phyloP scores from a whole-genome alignment of 139 green algal genomes.

The Chlorella sp. region DNA sequence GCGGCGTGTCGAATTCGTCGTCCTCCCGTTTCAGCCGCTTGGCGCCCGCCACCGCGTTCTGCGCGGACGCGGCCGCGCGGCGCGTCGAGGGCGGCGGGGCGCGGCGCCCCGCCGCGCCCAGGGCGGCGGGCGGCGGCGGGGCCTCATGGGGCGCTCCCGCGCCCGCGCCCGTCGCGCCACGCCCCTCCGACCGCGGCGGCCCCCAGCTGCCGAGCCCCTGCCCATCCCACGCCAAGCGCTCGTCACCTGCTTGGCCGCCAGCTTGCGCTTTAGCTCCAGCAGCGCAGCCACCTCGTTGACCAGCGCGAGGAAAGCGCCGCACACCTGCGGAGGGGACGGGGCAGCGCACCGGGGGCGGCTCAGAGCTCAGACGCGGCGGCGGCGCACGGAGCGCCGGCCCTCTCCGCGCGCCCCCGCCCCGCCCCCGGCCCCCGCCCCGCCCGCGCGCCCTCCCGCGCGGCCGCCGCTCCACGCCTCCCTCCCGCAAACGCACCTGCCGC shows the following conservation, averaged over 20 bases:
- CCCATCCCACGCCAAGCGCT: not conserved
- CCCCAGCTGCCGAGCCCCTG: not conserved
- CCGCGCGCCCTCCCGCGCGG: too few species aligned
- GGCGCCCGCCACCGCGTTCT: constrained; percentile 23
- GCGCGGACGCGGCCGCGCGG: not conserved
- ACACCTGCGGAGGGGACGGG: constrained; percentile 31
- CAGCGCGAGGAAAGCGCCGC: constrained; percentile 67
- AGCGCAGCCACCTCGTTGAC: constrained; percentile 62
- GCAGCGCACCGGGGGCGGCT: too few species aligned
- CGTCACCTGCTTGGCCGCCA: constrained; percentile 29
- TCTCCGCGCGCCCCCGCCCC: too few species aligned
- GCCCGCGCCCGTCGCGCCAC: not conserved
- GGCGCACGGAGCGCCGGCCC: too few species aligned
- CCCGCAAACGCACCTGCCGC: too few species aligned
- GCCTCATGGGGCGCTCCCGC: not conserved
- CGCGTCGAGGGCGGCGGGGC: not conserved
- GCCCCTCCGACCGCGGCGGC: not conserved
- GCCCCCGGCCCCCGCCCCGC: too few species aligned
- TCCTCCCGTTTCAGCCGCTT: constrained; percentile 23
- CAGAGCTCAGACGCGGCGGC: too few species aligned
- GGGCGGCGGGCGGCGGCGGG: not conserved
- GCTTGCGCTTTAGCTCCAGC: constrained; percentile 55
- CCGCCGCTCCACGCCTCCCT: too few species aligned
- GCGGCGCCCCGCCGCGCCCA: not conserved
- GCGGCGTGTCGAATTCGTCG: constrained; percentile 1